A percentile compares a stretch with the other conserved stretches of the same genome.
These are phyloP conservation scores for Podospora comata DNA, from an alignment of 495 filamentous ascomycete species.

Conservation along the genomic window DNA sequence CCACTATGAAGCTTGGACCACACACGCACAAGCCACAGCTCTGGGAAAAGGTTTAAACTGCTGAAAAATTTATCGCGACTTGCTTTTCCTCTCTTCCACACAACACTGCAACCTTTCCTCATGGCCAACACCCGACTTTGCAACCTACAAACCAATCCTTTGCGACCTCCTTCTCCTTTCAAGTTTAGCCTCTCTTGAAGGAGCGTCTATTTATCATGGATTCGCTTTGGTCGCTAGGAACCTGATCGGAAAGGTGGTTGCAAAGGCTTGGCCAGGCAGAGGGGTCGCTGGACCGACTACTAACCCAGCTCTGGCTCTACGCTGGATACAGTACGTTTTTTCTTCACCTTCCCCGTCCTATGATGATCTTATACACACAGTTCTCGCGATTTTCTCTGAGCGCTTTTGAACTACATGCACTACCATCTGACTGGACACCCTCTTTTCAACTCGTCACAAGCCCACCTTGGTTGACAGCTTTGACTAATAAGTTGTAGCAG, in stretches of 20 bases:
- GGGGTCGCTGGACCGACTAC: not conserved
- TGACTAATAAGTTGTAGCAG: conserved; percentile 11
- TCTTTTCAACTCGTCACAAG: conserved; percentile 19
- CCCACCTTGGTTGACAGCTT: conserved; percentile 22
- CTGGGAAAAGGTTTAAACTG: conserved; percentile 8
- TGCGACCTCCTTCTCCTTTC: not conserved
- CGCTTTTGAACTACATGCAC: conserved; percentile 96
- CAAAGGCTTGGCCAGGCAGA: not conserved
- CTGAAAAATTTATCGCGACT: conserved; percentile 19
- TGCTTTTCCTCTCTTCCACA: conserved; percentile 12
- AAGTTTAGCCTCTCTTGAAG: not conserved
- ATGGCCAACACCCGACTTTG: not conserved
- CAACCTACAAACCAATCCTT: not conserved
- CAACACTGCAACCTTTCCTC: not conserved
- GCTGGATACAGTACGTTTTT: conserved; percentile 17
- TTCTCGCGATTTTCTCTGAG: conserved; percentile 75
- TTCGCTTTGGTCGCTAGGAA: not conserved
- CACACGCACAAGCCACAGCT: conserved; percentile 9
- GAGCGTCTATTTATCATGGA: not conserved
- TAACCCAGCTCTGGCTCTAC: not conserved
- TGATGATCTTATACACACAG: conserved; percentile 56
- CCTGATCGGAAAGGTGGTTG: not conserved
- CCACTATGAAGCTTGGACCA: conserved; percentile 8
- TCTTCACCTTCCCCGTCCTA: conserved; percentile 22
- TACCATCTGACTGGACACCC: conserved; percentile 82